Conservation (phyloP, 2,329 filamentous ascomycete species). For the Botryotinia convoluta region DNA sequence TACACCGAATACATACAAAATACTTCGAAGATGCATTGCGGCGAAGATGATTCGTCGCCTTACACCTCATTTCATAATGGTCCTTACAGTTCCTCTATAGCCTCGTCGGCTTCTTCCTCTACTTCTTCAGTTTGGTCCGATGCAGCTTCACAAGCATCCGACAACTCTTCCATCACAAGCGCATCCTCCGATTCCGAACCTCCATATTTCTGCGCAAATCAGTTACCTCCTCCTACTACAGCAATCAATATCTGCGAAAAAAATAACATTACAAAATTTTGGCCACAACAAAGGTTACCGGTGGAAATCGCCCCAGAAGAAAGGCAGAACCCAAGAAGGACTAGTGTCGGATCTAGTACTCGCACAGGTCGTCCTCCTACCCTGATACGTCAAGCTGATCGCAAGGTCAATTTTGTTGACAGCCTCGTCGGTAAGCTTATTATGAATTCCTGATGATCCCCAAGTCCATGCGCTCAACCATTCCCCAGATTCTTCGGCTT, state of each 20-base stretch:
- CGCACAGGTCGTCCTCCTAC: conserved; percentile 66
- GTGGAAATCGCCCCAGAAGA: conserved; percentile 57
- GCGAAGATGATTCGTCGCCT: conserved; percentile 52
- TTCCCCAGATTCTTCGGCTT: conserved; percentile 81
- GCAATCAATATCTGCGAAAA: conserved; percentile 37
- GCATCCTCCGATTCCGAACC: conserved; percentile 51
- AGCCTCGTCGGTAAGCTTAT: conserved; percentile 87
- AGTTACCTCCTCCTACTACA: conserved; percentile 38
- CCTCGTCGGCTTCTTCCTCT: conserved; percentile 73
- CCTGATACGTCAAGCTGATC: conserved; percentile 82
- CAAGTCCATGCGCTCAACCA: conserved; percentile 39
- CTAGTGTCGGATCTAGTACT: conserved; percentile 52
- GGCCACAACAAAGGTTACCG: conserved; percentile 38
- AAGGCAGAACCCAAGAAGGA: conserved; percentile 62
- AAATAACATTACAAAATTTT: conserved; percentile 33
- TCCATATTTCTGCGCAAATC: conserved; percentile 43
- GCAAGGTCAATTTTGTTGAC: conserved; percentile 93
- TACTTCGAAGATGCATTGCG: conserved; percentile 56
- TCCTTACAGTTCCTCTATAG: conserved; percentile 68
- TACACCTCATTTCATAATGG: conserved; percentile 51
- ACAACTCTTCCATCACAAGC: conserved; percentile 63
- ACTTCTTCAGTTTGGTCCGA: conserved; percentile 77
- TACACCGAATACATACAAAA: conserved; percentile 42
- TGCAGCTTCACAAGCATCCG: conserved; percentile 65
- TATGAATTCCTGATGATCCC: conserved; percentile 33